phyloP scores from a whole-genome alignment of 192 early-diverging fungal species.

The Backusella psychrophila region DNA sequence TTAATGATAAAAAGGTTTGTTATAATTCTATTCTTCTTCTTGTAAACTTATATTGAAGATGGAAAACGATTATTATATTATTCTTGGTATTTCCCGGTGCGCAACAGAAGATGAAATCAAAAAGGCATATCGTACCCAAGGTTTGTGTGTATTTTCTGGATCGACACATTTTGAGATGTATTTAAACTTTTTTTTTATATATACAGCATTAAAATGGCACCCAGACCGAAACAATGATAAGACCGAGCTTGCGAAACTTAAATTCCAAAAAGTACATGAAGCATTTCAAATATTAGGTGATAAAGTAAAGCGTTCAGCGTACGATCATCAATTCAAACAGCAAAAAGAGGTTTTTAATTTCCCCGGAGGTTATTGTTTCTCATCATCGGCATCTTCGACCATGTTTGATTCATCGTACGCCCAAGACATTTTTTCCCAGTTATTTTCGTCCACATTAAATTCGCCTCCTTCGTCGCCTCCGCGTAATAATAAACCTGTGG shows the following conservation, averaged over 20 bases:
- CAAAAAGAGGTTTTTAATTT: conserved; percentile 62
- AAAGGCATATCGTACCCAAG: conserved; percentile 44
- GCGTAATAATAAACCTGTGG: conserved; percentile 45
- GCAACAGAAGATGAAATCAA: conserved; percentile 45
- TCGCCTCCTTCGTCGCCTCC: conserved; percentile 12
- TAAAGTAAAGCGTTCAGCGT: conserved; percentile 85
- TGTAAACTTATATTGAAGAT: conserved; percentile 28
- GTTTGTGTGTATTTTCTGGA: not conserved
- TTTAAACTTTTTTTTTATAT: not conserved
- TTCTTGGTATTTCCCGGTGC: conserved; percentile 3
- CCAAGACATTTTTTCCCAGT: conserved; percentile 84
- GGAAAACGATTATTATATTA: conserved; percentile 60
- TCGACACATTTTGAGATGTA: not conserved
- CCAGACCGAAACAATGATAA: conserved; percentile 68
- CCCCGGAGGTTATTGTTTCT: not conserved
- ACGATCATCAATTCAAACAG: conserved; percentile 69
- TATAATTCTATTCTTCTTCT: not conserved
- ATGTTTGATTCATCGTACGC: not conserved
- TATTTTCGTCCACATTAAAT: conserved; percentile 60
- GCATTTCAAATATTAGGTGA: conserved; percentile 96
- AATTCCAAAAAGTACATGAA: conserved; percentile 97
- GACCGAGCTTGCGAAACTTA: conserved; percentile 63
- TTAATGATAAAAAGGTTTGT: not conserved
- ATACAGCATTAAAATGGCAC: conserved; percentile 67
- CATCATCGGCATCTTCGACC: not conserved